Evolutionary conservation across 1,284 basidiomycete genomes (phyloP), one percentile per base, ranked within the genome.

Genomic region (Tylopilus sp.): DNA sequence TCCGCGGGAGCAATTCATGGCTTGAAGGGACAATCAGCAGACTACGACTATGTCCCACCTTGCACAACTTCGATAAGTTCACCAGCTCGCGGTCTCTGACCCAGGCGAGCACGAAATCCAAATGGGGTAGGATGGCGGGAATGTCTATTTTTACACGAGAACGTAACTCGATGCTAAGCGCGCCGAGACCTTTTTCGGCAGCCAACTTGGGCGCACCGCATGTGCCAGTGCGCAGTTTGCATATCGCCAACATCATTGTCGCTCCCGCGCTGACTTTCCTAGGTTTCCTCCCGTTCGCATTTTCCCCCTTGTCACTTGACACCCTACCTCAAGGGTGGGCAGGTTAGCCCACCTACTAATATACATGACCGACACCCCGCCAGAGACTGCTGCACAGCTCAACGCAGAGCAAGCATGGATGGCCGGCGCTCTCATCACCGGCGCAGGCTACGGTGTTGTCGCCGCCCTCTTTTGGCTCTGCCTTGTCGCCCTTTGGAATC

Each of bases 381-480:
- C 63, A 13, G 77, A 77, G 36, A 57, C 73, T 32, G 3, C 67
- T 18, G 64, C 63, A 33, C 65, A 74, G 59, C 57, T 79, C 47
- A 52, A 22, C 13, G 72, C 76, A 26, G 77, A 76, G 61, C 53
- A 76, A 22, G 71, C 75, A 44, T 76, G 75, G 77, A 67, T 79
- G 12, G 66, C 72, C 1, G 75, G 75, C 19, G 66, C 72, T 6
- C 64, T 79, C 41, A 41, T 78, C 53, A 76, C 76, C 5, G 75
- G 67, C 6, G 33, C 62, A 0, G 72, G 66, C 57, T 76, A 79
- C 44, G 75, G 75, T 16, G 38, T 79, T 7, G 73, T 78, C 58
- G 3, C 58, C 8, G 60, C 68, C 38, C 72, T 79, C n/a, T 77
- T 55, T 56, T 68, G 67, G 64, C 70, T 79, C 54, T 78, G 75